These are phyloP conservation scores for Wickerhamomyces alni DNA, from an alignment of 805 yeast genomes.

Conservation along the genomic window DNA sequence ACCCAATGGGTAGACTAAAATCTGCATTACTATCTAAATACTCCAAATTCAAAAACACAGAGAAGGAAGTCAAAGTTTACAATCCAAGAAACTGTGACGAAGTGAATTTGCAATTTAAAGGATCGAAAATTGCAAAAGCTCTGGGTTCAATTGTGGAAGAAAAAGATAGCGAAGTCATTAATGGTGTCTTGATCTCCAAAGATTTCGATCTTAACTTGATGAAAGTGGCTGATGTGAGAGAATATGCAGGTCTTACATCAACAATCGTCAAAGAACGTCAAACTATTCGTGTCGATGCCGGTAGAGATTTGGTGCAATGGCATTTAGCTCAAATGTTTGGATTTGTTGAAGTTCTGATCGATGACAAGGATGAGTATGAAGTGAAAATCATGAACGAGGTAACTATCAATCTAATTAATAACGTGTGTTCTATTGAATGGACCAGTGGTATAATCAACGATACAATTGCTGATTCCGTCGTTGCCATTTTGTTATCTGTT, in stretches of 20 bases:
- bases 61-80: conserved; percentile 82
- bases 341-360: conserved; percentile 55
- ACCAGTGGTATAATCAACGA: conserved; percentile 83
- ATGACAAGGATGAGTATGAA: conserved; percentile 44
- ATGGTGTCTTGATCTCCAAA: conserved; percentile 86
- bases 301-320: conserved; percentile 75
- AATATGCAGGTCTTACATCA: conserved; percentile 80
- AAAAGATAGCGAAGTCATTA: conserved; percentile 41
- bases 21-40: conserved; percentile 89
- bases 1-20: conserved; percentile 97
- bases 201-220: conserved; percentile 83
- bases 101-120: conserved; percentile 69
- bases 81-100: conserved; percentile 90
- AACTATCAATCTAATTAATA: conserved; percentile 40
- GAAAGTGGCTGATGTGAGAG: conserved; percentile 82
- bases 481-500: conserved; percentile 85
- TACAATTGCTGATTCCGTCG: conserved; percentile 88
- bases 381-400: conserved; percentile 62
- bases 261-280: conserved; percentile 82
- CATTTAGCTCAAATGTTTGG: conserved; percentile 97
- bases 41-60: conserved; percentile 73
- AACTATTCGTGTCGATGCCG: conserved; percentile 70
- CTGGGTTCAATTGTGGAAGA: conserved; percentile 52
- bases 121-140: conserved; percentile 78
- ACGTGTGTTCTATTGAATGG: conserved; percentile 77